phyloP scores from a whole-genome alignment of 2,329 filamentous ascomycete genomes.

The Rhytidhysteron rufulum region DNA sequence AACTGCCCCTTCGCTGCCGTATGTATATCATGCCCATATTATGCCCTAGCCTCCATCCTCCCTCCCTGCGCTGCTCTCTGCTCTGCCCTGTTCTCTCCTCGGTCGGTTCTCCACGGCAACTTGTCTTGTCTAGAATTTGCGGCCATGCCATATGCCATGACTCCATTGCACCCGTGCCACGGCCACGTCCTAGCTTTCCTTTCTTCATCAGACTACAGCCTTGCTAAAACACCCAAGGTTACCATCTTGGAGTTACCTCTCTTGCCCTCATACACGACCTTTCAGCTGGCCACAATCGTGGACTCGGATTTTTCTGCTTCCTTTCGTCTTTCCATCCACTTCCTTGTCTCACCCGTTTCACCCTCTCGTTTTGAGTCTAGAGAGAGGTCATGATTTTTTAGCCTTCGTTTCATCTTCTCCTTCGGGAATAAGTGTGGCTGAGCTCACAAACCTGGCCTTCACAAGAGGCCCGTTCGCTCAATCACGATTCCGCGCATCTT shows the following conservation, averaged over 20 bases:
- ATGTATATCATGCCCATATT: too few relatives aligned
- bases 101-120: neutral
- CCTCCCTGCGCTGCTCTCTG: neutral
- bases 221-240: neutral
- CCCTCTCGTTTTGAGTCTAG: conserved; percentile 1
- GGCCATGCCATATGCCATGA: neutral
- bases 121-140: neutral
- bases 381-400: neutral
- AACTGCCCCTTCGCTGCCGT: too few relatives aligned
- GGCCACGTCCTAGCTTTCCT: neutral
- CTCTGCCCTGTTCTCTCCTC: neutral
- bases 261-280: too few relatives aligned
- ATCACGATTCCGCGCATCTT: neutral
- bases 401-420: conserved; percentile 6
- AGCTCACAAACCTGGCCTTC: neutral
- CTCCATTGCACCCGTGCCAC: neutral
- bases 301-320: conserved; percentile 1
- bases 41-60: too few relatives aligned
- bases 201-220: neutral
- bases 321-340: neutral
- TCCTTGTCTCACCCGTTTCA: conserved; percentile 3
- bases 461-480: neutral
- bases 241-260: too few relatives aligned
- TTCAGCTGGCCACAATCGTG: neutral
- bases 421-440: conserved; percentile 2